Conservation (phyloP, 805 yeast genomes). For the Kluyveromyces siamensis region DNA sequence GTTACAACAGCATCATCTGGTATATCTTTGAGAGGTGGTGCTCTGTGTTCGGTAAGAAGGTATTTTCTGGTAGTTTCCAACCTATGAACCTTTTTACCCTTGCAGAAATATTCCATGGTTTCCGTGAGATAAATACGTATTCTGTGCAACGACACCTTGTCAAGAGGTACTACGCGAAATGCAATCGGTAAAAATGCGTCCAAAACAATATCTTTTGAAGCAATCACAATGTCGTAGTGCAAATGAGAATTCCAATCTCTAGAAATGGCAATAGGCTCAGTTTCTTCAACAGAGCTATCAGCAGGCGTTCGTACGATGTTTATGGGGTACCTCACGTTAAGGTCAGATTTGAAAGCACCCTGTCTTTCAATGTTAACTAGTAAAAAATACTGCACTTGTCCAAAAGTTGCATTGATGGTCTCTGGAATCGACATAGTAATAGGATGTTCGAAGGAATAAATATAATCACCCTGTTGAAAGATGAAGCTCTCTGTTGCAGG, state of each 20-base stretch:
- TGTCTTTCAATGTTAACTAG: constrained; percentile 64
- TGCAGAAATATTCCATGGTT: constrained; percentile 82
- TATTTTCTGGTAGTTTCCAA: constrained; percentile 84
- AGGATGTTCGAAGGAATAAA: constrained; percentile 86
- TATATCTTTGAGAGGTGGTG: constrained; percentile 34
- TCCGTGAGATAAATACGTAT: constrained; percentile 82
- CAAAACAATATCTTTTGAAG: constrained; percentile 79
- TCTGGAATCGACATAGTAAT: constrained; percentile 80
- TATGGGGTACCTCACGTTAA: constrained; percentile 56
- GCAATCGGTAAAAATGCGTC: constrained; percentile 80
- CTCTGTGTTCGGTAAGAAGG: constrained; percentile 71
- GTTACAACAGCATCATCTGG: constrained; percentile 26
- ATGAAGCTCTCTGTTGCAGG: constrained; percentile 28
- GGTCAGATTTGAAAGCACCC: constrained; percentile 79
- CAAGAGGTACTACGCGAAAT: constrained; percentile 75
- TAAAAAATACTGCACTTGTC: constrained; percentile 61
- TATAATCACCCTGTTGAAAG: constrained; percentile 83
- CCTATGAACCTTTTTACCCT: constrained; percentile 78
- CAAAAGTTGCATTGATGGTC: constrained; percentile 67
- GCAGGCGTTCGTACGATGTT: constrained; percentile 67
- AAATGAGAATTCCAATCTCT: constrained; percentile 92
- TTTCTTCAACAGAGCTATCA: constrained; percentile 72
- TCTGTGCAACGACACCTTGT: constrained; percentile 77
- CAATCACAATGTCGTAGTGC: constrained; percentile 82
- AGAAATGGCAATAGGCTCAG: constrained; percentile 85